Evolutionary conservation across 1,284 basidiomycete genomes (phyloP).

Genomic region (Rhodotorula sp.): DNA sequence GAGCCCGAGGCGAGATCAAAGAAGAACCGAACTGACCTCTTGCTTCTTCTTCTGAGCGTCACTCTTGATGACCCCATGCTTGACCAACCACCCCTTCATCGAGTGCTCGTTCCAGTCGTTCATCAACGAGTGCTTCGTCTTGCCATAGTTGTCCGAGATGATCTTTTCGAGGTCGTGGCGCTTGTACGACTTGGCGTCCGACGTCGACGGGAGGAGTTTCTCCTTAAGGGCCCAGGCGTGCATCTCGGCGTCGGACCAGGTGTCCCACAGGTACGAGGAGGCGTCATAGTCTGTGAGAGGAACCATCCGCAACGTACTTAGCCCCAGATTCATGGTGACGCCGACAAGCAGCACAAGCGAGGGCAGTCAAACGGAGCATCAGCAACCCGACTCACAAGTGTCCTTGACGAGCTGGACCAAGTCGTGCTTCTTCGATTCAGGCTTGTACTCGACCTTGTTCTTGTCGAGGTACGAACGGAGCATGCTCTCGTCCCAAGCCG

Average conservation of each 20-base stretch:
- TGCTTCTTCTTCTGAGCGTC: conserved; percentile 58
- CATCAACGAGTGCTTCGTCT: conserved; percentile 67
- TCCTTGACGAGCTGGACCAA: conserved; percentile 66
- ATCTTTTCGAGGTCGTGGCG: conserved; percentile 75
- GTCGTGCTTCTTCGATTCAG: conserved; percentile 51
- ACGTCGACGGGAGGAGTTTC: conserved; percentile 28
- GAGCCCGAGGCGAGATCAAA: not conserved
- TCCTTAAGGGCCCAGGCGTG: conserved; percentile 45
- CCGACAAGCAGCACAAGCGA: not conserved
- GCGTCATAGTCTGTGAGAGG: conserved; percentile 43
- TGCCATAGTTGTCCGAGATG: conserved; percentile 70
- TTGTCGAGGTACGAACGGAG: conserved; percentile 64
- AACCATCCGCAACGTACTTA: too few relatives aligned
- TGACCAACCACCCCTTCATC: conserved; percentile 71
- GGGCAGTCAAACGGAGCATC: too few relatives aligned
- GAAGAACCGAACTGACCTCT: conserved; percentile 28
- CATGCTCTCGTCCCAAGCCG: conserved; percentile 43
- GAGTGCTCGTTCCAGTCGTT: conserved; percentile 74
- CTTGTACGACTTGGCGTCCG: conserved; percentile 43
- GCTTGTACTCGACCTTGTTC: conserved; percentile 64
- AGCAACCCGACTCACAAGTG: conserved; percentile 50
- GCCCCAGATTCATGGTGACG: not conserved
- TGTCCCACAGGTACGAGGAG: conserved; percentile 38
- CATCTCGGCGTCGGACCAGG: conserved; percentile 64
- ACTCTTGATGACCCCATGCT: conserved; percentile 67